Evolutionary conservation across 176 grass and related monocot genomes (phyloP), one percentile per base, ranked within the genome.

Genomic region (Cymbopogon citratus): DNA sequence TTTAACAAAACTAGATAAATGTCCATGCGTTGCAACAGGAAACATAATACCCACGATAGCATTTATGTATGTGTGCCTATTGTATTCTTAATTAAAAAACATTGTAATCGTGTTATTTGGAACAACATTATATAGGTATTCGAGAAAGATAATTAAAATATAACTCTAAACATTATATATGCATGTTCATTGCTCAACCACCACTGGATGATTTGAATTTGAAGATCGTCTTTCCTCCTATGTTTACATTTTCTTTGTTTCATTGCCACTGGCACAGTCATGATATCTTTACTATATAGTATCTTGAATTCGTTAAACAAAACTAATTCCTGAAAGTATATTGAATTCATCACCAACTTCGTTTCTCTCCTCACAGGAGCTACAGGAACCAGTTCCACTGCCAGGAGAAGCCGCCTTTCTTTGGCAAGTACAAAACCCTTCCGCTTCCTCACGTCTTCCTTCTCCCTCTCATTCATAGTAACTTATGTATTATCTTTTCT

Each of bases 371-470:
- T 87, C 75, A 61, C 92, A 94, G 14, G 92, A 94, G 44, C 35
- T 80, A 59, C 92, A 91, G 40, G 63, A 5, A 81, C 92, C 92
- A 73, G 16, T 94, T 54, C 92, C 92, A 80, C 63, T 48, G 64
- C 92, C 92, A 45, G 67, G 91, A 91, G 79, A 94, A 94, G 10
- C 59, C 87, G 63, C 92, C 92, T 75, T 62, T 90, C 73, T 94
- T 63, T 68, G 87, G 89, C 67, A 36, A 87, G 27, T 94, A 94
- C n/a, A 91, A 73, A 28, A 19, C 84, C 89, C 74, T 91, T 91
- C 87, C 33, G 80, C 48, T 90, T 94, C 61, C 82, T 89, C 16
- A 83, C 87, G 28, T 91, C 87, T 51, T 89, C 89, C 21, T 68
- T 94, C 14, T 52, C 74, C 35, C 75, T 84, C 27, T 90, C 86